These are phyloP conservation scores for Leccinum cinnamomeum DNA, from an alignment of 1,284 basidiomycete genomes.

Conservation along the genomic window DNA sequence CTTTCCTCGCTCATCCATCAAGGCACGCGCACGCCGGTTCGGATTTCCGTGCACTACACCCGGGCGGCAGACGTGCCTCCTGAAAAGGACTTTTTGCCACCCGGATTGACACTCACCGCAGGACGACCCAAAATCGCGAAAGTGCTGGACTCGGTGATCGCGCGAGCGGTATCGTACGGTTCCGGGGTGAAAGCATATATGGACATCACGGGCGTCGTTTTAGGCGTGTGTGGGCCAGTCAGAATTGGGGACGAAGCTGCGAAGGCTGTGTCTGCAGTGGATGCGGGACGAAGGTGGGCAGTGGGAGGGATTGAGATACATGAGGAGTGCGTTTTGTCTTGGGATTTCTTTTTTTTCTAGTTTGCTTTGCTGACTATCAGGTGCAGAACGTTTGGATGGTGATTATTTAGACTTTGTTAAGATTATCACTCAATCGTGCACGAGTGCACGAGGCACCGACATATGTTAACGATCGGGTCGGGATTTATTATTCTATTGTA, in stretches of 20 bases:
- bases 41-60: slow-evolving; percentile 66
- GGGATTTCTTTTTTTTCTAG: not conserved
- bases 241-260: slow-evolving; percentile 59
- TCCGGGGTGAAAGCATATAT: slow-evolving; percentile 43
- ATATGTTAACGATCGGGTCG: not conserved
- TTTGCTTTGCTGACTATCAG: slow-evolving; percentile 10
- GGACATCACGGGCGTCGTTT: slow-evolving; percentile 56
- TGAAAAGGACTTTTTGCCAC: slow-evolving; percentile 41
- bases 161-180: slow-evolving; percentile 47
- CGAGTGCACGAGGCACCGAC: not conserved
- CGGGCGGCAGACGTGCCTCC: slow-evolving; percentile 49
- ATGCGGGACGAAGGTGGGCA: slow-evolving; percentile 50
- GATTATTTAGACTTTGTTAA: not conserved
- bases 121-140: slow-evolving; percentile 53
- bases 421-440: not conserved
- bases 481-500: not conserved
- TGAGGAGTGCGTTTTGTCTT: no score
- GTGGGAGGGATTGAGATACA: slow-evolving; percentile 17
- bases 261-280: slow-evolving; percentile 52
- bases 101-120: slow-evolving; percentile 49
- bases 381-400: slow-evolving; percentile 29
- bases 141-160: slow-evolving; percentile 53
- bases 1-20: slow-evolving; percentile 55
- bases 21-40: slow-evolving; percentile 46
- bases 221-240: slow-evolving; percentile 69